A percentile compares a stretch with the other conserved stretches of the same genome.
Conservation (phyloP, 345 rosid species). For the Salix udensis region DNA sequence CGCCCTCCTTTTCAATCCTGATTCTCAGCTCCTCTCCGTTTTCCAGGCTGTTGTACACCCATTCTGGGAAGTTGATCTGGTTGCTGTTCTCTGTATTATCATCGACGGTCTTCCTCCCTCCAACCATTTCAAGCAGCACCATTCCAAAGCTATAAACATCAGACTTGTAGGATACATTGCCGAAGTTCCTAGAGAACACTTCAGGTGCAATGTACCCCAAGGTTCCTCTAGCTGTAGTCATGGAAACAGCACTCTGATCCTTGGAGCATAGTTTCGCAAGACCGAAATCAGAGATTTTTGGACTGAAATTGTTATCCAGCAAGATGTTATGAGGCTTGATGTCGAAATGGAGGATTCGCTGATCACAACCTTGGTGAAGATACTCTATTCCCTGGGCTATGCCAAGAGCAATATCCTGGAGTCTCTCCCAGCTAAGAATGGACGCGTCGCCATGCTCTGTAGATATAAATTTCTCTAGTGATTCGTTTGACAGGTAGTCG, state of each 20-base stretch:
- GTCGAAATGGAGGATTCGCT: constrained; percentile 24
- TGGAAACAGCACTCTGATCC: constrained; percentile 28
- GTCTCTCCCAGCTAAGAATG: constrained; percentile 16
- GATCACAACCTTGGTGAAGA: constrained; percentile 27
- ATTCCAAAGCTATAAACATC: constrained; percentile 24
- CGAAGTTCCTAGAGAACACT: constrained; percentile 27
- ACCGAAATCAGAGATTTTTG: constrained; percentile 20
- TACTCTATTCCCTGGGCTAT: constrained; percentile 21
- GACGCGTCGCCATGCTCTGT: not conserved
- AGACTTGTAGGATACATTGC: constrained; percentile 21
- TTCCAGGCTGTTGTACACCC: constrained; percentile 8
- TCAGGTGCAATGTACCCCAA: constrained; percentile 27
- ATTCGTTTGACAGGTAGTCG: constrained; percentile 13
- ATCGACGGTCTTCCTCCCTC: constrained; percentile 13
- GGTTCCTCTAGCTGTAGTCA: constrained; percentile 25
- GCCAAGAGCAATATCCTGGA: constrained; percentile 22
- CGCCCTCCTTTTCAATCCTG: not conserved
- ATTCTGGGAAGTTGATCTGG: not conserved
- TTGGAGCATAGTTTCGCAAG: constrained; percentile 23
- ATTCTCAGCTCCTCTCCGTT: constrained; percentile 11
- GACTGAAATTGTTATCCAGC: constrained; percentile 15
- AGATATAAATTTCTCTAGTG: constrained; percentile 16
- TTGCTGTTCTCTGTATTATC: not conserved
- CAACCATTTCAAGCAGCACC: constrained; percentile 25
- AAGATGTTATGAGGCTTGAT: constrained; percentile 19